A percentile compares a stretch with the other conserved stretches of the same genome.
Evolutionary conservation across 1,139 yeast species (phyloP).

Genomic region (Scheffersomyces segobiensis): DNA sequence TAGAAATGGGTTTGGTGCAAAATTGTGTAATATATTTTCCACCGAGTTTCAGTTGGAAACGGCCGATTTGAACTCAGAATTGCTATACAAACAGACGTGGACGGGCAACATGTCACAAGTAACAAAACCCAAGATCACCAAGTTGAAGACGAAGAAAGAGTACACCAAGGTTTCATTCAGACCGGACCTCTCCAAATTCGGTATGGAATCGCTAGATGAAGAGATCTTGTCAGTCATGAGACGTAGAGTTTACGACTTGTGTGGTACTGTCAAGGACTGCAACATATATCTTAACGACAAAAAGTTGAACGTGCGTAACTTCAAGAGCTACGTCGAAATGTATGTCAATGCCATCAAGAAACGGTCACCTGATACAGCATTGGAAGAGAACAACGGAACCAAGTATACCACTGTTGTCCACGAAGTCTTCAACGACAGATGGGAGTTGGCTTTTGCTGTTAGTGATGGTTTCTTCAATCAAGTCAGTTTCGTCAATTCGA

Average conservation of each 20-base stretch:
- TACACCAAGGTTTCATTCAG: constrained; percentile 86
- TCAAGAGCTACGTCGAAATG: constrained; percentile 87
- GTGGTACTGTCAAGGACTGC: constrained; percentile 91
- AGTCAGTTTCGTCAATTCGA: constrained; percentile 94
- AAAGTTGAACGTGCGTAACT: constrained; percentile 65
- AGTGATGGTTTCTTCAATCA: constrained; percentile 91
- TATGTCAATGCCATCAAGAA: constrained; percentile 70
- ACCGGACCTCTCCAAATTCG: constrained; percentile 84
- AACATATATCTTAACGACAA: constrained; percentile 78
- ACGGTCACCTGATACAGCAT: constrained; percentile 28
- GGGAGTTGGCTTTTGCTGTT: constrained; percentile 96
- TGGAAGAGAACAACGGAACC: constrained; percentile 29
- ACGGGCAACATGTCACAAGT: constrained; percentile 79
- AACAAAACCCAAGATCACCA: constrained; percentile 71
- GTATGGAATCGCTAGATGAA: constrained; percentile 78
- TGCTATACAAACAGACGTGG: constrained; percentile 82
- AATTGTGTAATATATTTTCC: constrained; percentile 86
- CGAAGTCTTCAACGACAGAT: constrained; percentile 68
- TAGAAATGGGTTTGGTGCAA: constrained; percentile 98
- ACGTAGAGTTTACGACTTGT: constrained; percentile 93
- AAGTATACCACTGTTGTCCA: constrained; percentile 65
- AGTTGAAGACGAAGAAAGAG: constrained; percentile 62
- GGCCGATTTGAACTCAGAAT: constrained; percentile 68
- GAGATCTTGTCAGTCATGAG: constrained; percentile 82
- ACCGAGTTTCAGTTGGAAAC: constrained; percentile 88